Conservation (phyloP, 192 early-diverging fungal species). For the Umbelopsis sp. region DNA sequence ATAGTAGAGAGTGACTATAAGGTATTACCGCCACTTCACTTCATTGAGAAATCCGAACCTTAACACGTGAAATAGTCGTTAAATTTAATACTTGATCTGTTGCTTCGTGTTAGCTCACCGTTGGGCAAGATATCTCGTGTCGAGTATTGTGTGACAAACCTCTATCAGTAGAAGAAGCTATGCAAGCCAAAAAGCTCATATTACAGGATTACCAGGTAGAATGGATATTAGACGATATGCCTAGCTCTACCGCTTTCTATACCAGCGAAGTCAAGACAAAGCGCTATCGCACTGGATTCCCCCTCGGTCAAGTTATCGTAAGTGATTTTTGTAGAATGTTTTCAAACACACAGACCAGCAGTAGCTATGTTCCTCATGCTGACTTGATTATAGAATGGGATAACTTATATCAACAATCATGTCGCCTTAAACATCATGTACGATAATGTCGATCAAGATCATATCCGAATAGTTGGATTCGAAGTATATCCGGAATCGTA, state of each 20-base stretch:
- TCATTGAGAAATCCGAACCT: neutral
- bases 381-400: conserved; percentile 27
- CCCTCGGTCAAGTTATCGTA: conserved; percentile 32
- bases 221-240: conserved; percentile 40
- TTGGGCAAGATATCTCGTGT: conserved; percentile 23
- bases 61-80: neutral
- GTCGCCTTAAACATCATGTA: conserved; percentile 64
- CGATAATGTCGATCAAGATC: conserved; percentile 33
- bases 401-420: conserved; percentile 69
- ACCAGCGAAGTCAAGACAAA: conserved; percentile 34
- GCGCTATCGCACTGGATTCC: conserved; percentile 34
- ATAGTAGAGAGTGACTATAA: conserved; percentile 46
- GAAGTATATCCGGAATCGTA: conserved; percentile 73
- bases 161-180: conserved; percentile 30
- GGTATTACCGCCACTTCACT: conserved; percentile 15
- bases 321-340: neutral
- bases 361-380: neutral
- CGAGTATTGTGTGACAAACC: conserved; percentile 26
- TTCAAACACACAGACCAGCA: too few relatives aligned
- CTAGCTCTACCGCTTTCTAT: conserved; percentile 37
- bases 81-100: conserved; percentile 1
- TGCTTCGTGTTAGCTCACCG: conserved; percentile 19
- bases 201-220: conserved; percentile 39
- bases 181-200: conserved; percentile 34
- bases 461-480: conserved; percentile 66